Evolutionary conservation across 2,329 filamentous ascomycete species (phyloP).

Genomic region (Fusarium sp.): DNA sequence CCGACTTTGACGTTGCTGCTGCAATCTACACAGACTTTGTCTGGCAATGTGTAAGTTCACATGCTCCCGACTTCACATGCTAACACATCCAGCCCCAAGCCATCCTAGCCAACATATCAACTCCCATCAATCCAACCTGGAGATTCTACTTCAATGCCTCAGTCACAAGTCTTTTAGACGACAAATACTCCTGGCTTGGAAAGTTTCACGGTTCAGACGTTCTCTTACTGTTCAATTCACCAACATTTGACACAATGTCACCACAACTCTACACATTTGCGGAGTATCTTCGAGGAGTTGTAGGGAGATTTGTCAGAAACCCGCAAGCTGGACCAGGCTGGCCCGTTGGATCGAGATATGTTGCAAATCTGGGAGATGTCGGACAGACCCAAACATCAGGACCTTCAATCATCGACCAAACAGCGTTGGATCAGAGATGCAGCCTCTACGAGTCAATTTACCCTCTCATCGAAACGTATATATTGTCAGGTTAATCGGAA

Average conservation of each 20-base stretch:
- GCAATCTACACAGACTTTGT: constrained; percentile 46
- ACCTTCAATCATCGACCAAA: constrained; percentile 29
- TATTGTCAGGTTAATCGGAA: background rate
- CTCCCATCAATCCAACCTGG: constrained; percentile 42
- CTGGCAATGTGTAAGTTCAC: constrained; percentile 45
- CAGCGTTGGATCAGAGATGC: constrained; percentile 36
- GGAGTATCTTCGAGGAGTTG: constrained; percentile 37
- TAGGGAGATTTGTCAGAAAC: constrained; percentile 43
- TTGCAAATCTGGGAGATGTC: constrained; percentile 39
- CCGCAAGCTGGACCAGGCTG: constrained; percentile 43
- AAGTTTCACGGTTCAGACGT: constrained; percentile 47
- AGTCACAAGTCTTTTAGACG: constrained; percentile 30
- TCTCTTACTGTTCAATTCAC: constrained; percentile 39
- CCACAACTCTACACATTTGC: constrained; percentile 42
- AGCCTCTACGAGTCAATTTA: constrained; percentile 33
- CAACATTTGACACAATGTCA: constrained; percentile 27
- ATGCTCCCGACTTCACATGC: background rate
- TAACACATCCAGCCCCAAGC: constrained; percentile 40
- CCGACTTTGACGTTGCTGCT: constrained; percentile 43
- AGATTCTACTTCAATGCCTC: constrained; percentile 46
- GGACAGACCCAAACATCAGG: constrained; percentile 14
- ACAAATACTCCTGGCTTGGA: constrained; percentile 38
- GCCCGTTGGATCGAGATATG: constrained; percentile 39
- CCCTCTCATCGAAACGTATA: constrained; percentile 28
- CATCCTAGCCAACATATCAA: constrained; percentile 38